Evolutionary conservation across 257 asterid genomes (phyloP).

Genomic region (Galeopsis tetrahit): DNA sequence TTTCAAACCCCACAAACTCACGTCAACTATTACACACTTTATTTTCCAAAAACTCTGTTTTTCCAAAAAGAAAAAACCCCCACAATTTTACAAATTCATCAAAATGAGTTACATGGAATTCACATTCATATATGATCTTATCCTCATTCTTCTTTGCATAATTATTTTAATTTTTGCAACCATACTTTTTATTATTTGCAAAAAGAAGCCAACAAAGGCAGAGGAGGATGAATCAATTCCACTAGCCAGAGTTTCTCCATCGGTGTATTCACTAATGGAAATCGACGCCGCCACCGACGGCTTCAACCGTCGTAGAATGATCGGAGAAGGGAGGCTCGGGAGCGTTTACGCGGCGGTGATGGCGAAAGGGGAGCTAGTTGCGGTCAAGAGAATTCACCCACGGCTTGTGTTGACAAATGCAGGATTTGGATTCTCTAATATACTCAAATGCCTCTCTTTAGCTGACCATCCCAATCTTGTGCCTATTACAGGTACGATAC

Average conservation of each 20-base stretch:
- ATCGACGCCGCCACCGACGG: conserved; percentile 86
- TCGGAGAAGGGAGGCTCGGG: conserved; percentile 76
- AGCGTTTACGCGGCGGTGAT: conserved; percentile 81
- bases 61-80: background rate
- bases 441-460: conserved; percentile 62
- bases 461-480: conserved; percentile 72
- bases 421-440: conserved; percentile 74
- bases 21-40: conserved; percentile 27
- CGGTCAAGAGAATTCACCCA: conserved; percentile 76
- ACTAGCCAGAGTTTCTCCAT: conserved; percentile 46
- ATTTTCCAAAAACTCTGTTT: conserved; percentile 22
- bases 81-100: background rate
- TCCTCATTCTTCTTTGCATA: conserved; percentile 45
- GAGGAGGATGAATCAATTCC: conserved; percentile 37
- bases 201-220: conserved; percentile 39
- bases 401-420: conserved; percentile 68
- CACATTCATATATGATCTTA: conserved; percentile 42
- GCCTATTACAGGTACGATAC: conserved; percentile 56
- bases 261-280: conserved; percentile 58
- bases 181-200: conserved; percentile 53
- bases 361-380: conserved; percentile 65
- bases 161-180: conserved; percentile 37
- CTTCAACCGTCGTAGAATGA: conserved; percentile 69
- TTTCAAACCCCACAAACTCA: conserved; percentile 35
- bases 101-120: conserved; percentile 45